These are phyloP conservation scores for Gentiana straminea DNA, from an alignment of 257 asterid genomes.

Conservation along the genomic window DNA sequence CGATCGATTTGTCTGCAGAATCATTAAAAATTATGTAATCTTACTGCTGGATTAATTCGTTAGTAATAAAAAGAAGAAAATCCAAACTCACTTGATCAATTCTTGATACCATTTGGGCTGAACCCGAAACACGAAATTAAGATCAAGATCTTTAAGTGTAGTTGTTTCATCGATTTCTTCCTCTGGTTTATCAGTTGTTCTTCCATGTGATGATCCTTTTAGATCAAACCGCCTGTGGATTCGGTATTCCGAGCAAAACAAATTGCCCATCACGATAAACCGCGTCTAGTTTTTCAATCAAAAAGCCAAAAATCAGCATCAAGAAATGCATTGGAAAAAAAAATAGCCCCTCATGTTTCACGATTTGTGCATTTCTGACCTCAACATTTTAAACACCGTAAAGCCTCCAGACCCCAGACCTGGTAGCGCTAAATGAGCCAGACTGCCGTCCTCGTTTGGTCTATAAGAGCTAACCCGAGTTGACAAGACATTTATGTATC, in stretches of 20 bases:
- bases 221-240: slow-evolving; percentile 85
- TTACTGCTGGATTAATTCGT: not conserved
- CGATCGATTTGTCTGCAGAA: slow-evolving; percentile 75
- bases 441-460: too few species aligned
- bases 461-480: too few species aligned
- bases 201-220: slow-evolving; percentile 93
- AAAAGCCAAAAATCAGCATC: slow-evolving; percentile 13
- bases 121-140: slow-evolving; percentile 57
- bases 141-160: slow-evolving; percentile 83
- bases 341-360: not conserved
- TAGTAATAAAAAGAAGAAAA: not conserved
- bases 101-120: slow-evolving; percentile 78
- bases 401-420: too few species aligned
- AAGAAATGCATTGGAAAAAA: not conserved
- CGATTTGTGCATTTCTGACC: too few species aligned
- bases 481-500: too few species aligned
- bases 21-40: not conserved
- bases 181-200: slow-evolving; percentile 58
- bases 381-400: too few species aligned
- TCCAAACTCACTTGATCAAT: slow-evolving; percentile 58
- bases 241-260: slow-evolving; percentile 87
- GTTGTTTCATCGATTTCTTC: slow-evolving; percentile 96
- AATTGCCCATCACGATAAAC: slow-evolving; percentile 90
- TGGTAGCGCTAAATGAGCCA: too few species aligned
- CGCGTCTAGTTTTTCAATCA: slow-evolving; percentile 44